Percentiles rank a stretch among this genome's conserved stretches.
These are phyloP conservation scores for Monosporozyma aerobia DNA, from an alignment of 805 yeast genomes.

Conservation along the genomic window DNA sequence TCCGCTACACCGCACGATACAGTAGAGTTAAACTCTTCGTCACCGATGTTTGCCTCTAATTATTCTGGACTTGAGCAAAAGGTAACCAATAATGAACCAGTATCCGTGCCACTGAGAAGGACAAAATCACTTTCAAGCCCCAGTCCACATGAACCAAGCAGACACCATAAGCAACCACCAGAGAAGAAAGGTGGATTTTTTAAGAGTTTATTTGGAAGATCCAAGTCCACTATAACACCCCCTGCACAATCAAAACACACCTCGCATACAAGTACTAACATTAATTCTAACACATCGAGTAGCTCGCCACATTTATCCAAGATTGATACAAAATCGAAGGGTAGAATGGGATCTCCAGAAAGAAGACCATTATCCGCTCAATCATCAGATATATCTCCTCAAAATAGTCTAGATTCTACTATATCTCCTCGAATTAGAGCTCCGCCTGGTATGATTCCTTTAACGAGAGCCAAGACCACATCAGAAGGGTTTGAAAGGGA, in stretches of 20 bases:
- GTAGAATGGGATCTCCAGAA: background rate
- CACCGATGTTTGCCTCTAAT: background rate
- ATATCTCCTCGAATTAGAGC: background rate
- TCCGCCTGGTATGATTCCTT: conserved; percentile 6
- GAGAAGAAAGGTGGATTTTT: conserved; percentile 31
- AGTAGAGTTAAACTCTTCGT: background rate
- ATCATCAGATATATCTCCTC: background rate
- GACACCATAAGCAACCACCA: conserved; percentile 2
- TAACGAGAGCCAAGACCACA: conserved; percentile 17
- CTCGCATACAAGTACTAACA: background rate
- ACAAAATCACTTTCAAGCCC: conserved; percentile 28
- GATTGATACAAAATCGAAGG: background rate
- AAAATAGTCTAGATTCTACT: background rate
- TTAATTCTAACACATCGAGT: background rate
- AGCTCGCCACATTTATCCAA: background rate
- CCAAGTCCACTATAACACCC: conserved; percentile 1
- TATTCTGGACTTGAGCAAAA: background rate
- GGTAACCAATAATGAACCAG: background rate
- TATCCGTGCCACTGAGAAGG: conserved; percentile 13
- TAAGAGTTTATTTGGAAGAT: conserved; percentile 25
- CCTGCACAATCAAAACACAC: background rate
- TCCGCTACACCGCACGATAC: background rate
- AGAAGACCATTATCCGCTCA: background rate
- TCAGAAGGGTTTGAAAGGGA: conserved; percentile 5
- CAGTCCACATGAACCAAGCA: conserved; percentile 3